Evolutionary conservation across 352 stramenopile genomes (phyloP).

Genomic region (Blastocystis hominis): DNA sequence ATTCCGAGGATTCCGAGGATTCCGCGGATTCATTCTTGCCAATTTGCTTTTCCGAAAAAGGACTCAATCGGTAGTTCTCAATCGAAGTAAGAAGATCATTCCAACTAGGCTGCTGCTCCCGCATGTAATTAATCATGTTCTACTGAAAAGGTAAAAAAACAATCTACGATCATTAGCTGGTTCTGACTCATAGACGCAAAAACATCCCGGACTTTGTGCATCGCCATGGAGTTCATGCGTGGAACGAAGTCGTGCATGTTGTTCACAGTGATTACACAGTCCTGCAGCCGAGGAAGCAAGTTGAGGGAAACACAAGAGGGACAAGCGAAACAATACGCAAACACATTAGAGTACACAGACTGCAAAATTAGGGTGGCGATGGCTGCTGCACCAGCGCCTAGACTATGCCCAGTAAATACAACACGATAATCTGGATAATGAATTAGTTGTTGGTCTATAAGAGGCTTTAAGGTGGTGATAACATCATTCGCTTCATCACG

Average conservation of each 20-base stretch:
- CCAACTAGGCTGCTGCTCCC: not conserved
- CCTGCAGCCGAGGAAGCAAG: not conserved
- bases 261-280: not conserved
- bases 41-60: too few relatives aligned
- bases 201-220: not conserved
- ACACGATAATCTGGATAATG: constrained; percentile 10
- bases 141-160: not conserved
- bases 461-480: constrained; percentile 14
- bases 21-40: too few relatives aligned
- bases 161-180: not conserved
- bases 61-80: not conserved
- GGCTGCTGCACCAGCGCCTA: constrained; percentile 9
- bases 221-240: constrained; percentile 38
- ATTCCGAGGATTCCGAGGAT: too few relatives aligned
- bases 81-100: not conserved
- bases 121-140: not conserved
- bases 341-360: not conserved
- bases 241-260: constrained; percentile 44
- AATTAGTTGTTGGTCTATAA: not conserved
- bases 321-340: constrained; percentile 30
- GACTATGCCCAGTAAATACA: constrained; percentile 41
- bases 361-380: constrained; percentile 41
- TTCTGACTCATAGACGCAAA: not conserved
- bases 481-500: constrained; percentile 36
- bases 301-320: constrained; percentile 2